Evolutionary conservation across 2,329 filamentous ascomycete species (phyloP), one percentile per base, ranked within the genome.

Genomic region (Monilinia fructigena): DNA sequence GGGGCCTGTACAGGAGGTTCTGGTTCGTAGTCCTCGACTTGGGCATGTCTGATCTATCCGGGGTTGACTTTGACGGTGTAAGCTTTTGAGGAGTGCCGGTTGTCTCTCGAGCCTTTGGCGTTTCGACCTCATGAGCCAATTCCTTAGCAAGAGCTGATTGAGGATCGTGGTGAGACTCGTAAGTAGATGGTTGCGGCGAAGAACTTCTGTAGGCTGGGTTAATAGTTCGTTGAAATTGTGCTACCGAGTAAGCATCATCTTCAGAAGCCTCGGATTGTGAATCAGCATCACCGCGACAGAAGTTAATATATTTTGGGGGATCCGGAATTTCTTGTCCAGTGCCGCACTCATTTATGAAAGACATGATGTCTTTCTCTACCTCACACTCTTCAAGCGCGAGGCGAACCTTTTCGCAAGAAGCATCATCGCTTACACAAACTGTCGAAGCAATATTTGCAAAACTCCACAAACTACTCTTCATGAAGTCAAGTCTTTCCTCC

Each of bases 291-390:
- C 94, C 95, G 14, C 95, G 89, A 77, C 92, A 96, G 78, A 98
- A 99, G 81, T 99, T 97, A 86, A 99, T 97, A 78, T 97, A 99
- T 78, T 93, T 97, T 54, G 95, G 95, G 31, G 95, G 87, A 77
- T 97, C 95, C 1, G 95, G 96, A 56, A 99, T 99, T 77, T 99
- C 96, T 78, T 98, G 94, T 6, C 95, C 93, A 3, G 95, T 99
- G 28, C 94, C 94, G 70, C 81, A 86, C 58, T 96, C 93, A 69
- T 85, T 89, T 79, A 99, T 99, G 80, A 99, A 99, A 69, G 79
- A 82, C 28, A 87, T 80, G 69, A 99, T 97, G 76, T 99, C 96
- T 77, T 94, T 96, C 77, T 97, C 93, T 2, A 99, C 95, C 74
- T 99, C 95, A 80, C 96, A 96, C 75, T 91, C 91, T 79, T 99